Conservation (phyloP, 2,329 filamentous ascomycete species). For the Microsporum audouinii region DNA sequence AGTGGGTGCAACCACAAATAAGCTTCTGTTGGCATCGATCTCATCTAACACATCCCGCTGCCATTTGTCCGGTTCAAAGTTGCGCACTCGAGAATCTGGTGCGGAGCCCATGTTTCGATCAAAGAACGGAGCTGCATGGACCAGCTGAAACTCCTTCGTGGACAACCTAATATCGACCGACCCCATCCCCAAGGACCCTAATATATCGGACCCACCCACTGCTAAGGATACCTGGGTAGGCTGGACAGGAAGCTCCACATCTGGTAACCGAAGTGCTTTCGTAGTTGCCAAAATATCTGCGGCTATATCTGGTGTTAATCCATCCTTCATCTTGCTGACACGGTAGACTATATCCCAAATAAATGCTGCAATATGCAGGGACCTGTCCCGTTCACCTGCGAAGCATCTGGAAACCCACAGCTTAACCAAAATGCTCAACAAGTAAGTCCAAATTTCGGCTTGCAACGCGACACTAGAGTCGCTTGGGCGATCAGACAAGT, state of each 20-base stretch:
- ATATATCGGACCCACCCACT: neutral
- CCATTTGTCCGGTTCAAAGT: constrained; percentile 66
- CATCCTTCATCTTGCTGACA: constrained; percentile 28
- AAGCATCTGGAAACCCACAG: constrained; percentile 14
- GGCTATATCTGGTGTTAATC: constrained; percentile 34
- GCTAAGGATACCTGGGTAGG: constrained; percentile 1
- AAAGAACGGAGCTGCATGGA: constrained; percentile 60
- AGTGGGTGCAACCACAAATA: constrained; percentile 67
- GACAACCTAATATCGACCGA: constrained; percentile 29
- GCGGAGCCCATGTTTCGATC: constrained; percentile 61
- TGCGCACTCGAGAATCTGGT: constrained; percentile 52
- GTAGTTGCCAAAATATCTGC: constrained; percentile 24
- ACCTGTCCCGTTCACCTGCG: constrained; percentile 17
- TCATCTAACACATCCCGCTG: constrained; percentile 62
- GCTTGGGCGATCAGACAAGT: constrained; percentile 35
- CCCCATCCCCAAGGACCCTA: constrained; percentile 7
- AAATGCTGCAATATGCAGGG: constrained; percentile 35
- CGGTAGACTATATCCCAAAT: constrained; percentile 36
- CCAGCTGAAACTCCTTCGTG: constrained; percentile 52
- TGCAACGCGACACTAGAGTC: constrained; percentile 31
- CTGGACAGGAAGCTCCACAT: constrained; percentile 11
- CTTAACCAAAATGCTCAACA: constrained; percentile 18
- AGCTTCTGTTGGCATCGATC: constrained; percentile 57
- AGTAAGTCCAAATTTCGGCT: constrained; percentile 33
- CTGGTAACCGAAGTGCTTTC: constrained; percentile 24